Percentiles rank a stretch among this genome's conserved stretches.
Conservation (phyloP, 2,329 filamentous ascomycete species). For the Dissoconium aciculare region DNA sequence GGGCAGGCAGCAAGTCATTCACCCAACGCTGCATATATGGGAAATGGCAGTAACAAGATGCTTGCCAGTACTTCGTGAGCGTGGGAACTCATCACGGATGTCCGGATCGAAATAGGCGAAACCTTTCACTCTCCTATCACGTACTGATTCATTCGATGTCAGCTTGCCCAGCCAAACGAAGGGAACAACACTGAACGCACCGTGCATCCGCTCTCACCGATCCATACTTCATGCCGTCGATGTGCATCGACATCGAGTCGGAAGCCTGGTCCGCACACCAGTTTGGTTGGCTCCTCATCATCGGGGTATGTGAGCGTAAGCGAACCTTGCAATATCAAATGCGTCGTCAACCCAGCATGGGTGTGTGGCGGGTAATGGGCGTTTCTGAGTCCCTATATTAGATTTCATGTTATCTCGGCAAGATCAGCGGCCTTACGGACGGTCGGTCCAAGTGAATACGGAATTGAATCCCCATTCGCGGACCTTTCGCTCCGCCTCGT, state of each 20-base stretch:
- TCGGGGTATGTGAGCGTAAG: slow-evolving; percentile 53
- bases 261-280: slow-evolving; percentile 45
- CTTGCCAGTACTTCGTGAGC: no score
- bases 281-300: slow-evolving; percentile 40
- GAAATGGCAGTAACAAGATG: no score
- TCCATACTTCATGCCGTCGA: slow-evolving; percentile 53
- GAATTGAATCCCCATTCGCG: slow-evolving; percentile 53
- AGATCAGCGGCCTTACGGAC: slow-evolving; percentile 39
- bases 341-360: slow-evolving; percentile 50
- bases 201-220: slow-evolving; percentile 50
- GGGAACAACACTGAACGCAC: background rate
- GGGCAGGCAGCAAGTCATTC: background rate
- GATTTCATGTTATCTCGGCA: slow-evolving; percentile 2
- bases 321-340: slow-evolving; percentile 50
- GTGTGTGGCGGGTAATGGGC: slow-evolving; percentile 54
- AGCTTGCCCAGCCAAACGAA: no score
- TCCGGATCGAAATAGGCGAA: background rate
- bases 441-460: slow-evolving; percentile 57
- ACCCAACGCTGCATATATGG: background rate
- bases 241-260: slow-evolving; percentile 52
- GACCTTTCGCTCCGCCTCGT: slow-evolving; percentile 45
- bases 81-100: no score
- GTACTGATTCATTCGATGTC: no score
- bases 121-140: slow-evolving; percentile 12
- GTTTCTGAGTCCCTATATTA: slow-evolving; percentile 34